These are phyloP conservation scores for Herpetospermum pedunculosum DNA, from an alignment of 306 rosid species.

Conservation along the genomic window DNA sequence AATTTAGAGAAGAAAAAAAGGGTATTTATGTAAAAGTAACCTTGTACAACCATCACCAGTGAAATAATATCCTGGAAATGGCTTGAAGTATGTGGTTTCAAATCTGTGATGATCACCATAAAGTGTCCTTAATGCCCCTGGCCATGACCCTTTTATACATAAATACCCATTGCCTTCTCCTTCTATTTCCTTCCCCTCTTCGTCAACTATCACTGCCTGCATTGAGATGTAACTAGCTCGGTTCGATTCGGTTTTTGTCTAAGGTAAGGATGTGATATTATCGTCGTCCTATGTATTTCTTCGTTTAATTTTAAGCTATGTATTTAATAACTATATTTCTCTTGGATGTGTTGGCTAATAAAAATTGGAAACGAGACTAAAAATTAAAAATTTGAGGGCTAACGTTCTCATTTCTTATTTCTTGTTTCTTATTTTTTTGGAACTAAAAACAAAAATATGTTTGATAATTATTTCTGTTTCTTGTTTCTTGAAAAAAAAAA, in stretches of 20 bases:
- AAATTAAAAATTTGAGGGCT: too few species aligned
- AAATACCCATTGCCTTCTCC: constrained; percentile 90
- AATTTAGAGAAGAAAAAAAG: not conserved
- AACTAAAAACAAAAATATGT: too few species aligned
- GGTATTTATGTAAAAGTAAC: constrained; percentile 11
- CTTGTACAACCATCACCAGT: constrained; percentile 97
- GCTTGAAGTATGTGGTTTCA: constrained; percentile 91
- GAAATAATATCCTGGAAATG: constrained; percentile 88
- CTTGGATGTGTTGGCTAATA: too few species aligned
- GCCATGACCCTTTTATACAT: constrained; percentile 85
- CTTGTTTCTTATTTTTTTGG: too few species aligned
- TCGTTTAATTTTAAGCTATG: not conserved
- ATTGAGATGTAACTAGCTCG: not conserved
- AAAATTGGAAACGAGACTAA: too few species aligned
- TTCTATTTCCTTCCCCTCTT: constrained; percentile 81
- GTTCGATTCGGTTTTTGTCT: not conserved
- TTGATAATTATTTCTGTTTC: too few species aligned
- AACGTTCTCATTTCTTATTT: too few species aligned
- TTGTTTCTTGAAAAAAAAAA: too few species aligned
- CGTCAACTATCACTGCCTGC: constrained; percentile 40
- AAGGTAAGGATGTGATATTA: not conserved
- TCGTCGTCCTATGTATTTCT: not conserved
- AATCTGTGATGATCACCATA: constrained; percentile 89
- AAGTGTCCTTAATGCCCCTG: constrained; percentile 95
- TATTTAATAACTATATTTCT: not conserved